Evolutionary conservation across 2,329 filamentous ascomycete genomes (phyloP).

Genomic region (Colletotrichum sp.): DNA sequence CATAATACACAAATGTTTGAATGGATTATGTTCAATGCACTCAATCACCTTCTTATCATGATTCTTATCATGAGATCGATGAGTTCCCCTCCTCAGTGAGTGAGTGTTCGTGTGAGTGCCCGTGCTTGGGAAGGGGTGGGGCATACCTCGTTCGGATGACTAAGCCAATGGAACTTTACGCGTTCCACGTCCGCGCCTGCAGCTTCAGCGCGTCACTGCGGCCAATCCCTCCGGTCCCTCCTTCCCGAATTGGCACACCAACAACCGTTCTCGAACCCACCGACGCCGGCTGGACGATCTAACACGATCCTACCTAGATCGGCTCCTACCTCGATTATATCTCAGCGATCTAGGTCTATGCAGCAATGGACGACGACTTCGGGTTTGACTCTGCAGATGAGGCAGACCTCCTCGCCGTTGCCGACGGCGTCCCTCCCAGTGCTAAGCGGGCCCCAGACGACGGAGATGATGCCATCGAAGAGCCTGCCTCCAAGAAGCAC

Average conservation of each 20-base stretch:
- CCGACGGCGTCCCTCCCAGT: background rate
- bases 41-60: background rate
- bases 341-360: background rate
- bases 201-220: background rate
- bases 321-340: rapidly evolving
- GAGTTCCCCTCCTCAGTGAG: background rate
- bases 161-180: background rate
- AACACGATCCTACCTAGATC: background rate
- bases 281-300: background rate
- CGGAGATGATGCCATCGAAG: background rate
- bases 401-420: conserved; percentile 1
- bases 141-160: background rate
- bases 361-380: conserved; percentile 19
- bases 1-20: background rate
- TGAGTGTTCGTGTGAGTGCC: background rate
- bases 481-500: background rate
- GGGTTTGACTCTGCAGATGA: conserved; percentile 28
- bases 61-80: background rate
- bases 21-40: rapidly evolving
- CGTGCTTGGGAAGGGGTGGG: background rate
- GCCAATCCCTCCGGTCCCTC: background rate
- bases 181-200: background rate
- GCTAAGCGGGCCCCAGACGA: background rate
- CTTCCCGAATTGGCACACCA: background rate
- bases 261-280: background rate